These are phyloP conservation scores for Gracilaria domingensis DNA, from an alignment of 23 red algal species.

Conservation along the genomic window DNA sequence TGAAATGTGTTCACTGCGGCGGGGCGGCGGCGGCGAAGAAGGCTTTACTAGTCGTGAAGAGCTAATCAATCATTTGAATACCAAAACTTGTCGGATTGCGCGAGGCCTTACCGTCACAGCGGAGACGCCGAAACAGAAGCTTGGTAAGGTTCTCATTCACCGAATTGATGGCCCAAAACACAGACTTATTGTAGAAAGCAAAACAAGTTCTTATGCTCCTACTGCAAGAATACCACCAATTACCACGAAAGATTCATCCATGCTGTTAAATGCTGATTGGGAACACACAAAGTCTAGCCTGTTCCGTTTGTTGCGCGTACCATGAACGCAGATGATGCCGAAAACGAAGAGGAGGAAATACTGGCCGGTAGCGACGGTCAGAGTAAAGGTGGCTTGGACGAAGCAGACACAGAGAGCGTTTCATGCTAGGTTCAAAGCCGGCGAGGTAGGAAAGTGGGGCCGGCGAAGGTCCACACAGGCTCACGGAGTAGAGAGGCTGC, in stretches of 20 bases:
- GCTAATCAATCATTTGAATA: not conserved
- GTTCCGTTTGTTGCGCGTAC: not conserved
- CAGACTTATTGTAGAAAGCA: not conserved
- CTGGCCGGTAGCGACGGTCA: too few relatives aligned
- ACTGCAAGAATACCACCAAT: not conserved
- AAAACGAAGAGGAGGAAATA: too few relatives aligned
- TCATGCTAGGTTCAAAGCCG: too few relatives aligned
- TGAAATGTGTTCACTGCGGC: not conserved
- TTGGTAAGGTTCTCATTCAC: not conserved
- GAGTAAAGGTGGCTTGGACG: too few relatives aligned
- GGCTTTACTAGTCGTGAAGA: not conserved
- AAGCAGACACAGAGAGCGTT: too few relatives aligned
- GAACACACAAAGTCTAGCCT: not conserved
- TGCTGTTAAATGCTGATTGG: not conserved
- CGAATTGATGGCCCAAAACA: not conserved
- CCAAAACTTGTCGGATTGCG: not conserved
- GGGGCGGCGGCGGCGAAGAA: not conserved
- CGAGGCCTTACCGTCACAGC: not conserved
- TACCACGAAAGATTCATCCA: not conserved
- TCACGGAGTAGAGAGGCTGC: too few relatives aligned
- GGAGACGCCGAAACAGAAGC: not conserved
- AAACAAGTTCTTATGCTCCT: not conserved
- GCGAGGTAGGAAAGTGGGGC: too few relatives aligned
- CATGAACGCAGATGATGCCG: too few relatives aligned
- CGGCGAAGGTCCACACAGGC: too few relatives aligned